Evolutionary conservation across 139 green algal species (phyloP), one percentile per base, ranked within the genome.

Genomic region (Auxenochlorella pyrenoidosa): DNA sequence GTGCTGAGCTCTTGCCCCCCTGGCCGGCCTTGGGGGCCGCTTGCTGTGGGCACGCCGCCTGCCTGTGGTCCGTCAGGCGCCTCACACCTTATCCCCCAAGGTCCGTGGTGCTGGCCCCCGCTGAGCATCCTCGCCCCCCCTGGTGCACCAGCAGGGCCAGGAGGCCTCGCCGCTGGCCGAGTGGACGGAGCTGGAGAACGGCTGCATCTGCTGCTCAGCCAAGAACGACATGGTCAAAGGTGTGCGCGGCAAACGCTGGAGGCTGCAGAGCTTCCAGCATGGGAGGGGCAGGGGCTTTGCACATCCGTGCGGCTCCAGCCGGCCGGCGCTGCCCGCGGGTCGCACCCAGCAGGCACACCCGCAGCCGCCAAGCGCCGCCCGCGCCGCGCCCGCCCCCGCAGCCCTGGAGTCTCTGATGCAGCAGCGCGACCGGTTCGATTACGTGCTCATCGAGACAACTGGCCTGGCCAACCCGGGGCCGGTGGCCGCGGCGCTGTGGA

Each of bases 151-250:
- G 59, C 71, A 89, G 77, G 84, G 84, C 30, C n/a, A 36, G 26
- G 88, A 88, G 21, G 82, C 84, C 0, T 44, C 87, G 3, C 71
- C 91, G 79, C 89, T 95, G 54, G 93, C 95, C 28, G 91, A 98
- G 65, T 99, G 96, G 96, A 89, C 99, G 54, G 94, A 99, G 90
- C 92, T 99, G n/a, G 93, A 93, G 82, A 99, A 99, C 86, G 98
- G 98, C 28, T 99, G 98, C 92, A 92, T 99, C 70, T 99, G 98
- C 93, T 99, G 98, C 92, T 96, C 88, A 59, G 96, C 98, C 18
- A 99, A 99, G 89, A 94, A 90, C 68, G 94, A 98, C 85, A 97
- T 99, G 90, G 88, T 99, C 79, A 89, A 79, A 58, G 63, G 28
- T 71, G 28, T 34, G 24, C 5, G 3, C 12, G 63, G 59, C 8